Evolutionary conservation across 2,329 filamentous ascomycete species (phyloP).

Genomic region (Scedosporium aurantiacum): DNA sequence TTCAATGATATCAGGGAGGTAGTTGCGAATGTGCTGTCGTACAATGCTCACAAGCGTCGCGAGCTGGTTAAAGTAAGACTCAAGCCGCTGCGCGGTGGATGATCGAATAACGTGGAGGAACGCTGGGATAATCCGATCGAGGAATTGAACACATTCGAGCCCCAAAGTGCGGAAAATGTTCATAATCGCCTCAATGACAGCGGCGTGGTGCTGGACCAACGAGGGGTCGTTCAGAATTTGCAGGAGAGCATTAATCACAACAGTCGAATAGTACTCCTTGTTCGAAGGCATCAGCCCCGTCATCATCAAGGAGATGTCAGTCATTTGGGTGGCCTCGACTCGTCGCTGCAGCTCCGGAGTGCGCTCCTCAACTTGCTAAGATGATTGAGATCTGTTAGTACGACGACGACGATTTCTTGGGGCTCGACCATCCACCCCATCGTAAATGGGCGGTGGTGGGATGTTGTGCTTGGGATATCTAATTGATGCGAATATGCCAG

Average conservation of each 20-base stretch:
- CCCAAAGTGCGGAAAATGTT: slow-evolving; percentile 96
- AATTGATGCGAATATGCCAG: background rate
- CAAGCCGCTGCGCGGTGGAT: slow-evolving; percentile 65
- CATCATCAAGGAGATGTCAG: slow-evolving; percentile 97
- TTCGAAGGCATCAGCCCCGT: slow-evolving; percentile 89
- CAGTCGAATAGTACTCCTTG: slow-evolving; percentile 96
- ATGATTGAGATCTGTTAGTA: slow-evolving; percentile 2
- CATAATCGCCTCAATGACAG: slow-evolving; percentile 95
- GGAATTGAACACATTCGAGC: slow-evolving; percentile 88
- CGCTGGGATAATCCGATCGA: slow-evolving; percentile 86
- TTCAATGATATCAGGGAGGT: slow-evolving; percentile 74
- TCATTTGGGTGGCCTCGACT: slow-evolving; percentile 55
- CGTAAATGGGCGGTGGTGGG: background rate
- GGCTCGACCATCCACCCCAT: background rate
- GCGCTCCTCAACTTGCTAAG: slow-evolving; percentile 72
- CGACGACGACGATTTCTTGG: background rate
- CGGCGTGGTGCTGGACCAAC: slow-evolving; percentile 79
- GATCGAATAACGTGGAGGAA: slow-evolving; percentile 83
- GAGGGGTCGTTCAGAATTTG: slow-evolving; percentile 87
- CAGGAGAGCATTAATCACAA: slow-evolving; percentile 91
- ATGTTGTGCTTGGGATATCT: background rate
- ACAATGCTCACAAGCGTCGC: slow-evolving; percentile 91
- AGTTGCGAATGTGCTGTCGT: slow-evolving; percentile 88
- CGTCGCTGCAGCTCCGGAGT: slow-evolving; percentile 69
- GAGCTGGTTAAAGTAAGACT: slow-evolving; percentile 96